Evolutionary conservation across 352 stramenopile genomes (phyloP).

Genomic region (Phytophthora citrophthora): DNA sequence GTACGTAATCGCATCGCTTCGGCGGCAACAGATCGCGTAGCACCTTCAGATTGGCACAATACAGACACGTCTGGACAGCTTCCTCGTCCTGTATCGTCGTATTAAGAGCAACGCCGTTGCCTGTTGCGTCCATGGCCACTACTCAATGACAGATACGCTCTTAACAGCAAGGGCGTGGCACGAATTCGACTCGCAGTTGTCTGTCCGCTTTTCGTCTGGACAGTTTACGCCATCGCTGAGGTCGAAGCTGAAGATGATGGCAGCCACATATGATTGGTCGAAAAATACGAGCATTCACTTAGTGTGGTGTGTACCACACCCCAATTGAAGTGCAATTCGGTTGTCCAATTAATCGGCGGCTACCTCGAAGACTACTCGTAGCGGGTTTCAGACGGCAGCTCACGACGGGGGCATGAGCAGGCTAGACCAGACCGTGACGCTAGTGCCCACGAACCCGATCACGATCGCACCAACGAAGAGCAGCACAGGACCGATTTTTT

Average conservation of each 20-base stretch:
- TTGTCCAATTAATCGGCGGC: background rate
- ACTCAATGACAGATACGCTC: conserved; percentile 1
- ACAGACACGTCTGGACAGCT: conserved; percentile 33
- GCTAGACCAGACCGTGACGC: conserved; percentile 79
- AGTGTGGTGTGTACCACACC: conserved; percentile 18
- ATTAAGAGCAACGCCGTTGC: background rate
- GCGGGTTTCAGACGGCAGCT: background rate
- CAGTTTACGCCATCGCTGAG: conserved; percentile 8
- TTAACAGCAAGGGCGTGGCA: background rate
- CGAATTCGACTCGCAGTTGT: background rate
- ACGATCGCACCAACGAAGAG: conserved; percentile 75
- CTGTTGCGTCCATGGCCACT: background rate
- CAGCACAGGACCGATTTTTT: conserved; percentile 79
- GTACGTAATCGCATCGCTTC: conserved; percentile 68
- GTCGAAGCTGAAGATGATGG: conserved; percentile 22
- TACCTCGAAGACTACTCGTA: background rate
- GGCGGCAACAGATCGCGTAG: conserved; percentile 56
- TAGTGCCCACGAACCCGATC: conserved; percentile 72
- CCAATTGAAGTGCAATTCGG: conserved; percentile 11
- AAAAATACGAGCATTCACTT: conserved; percentile 1
- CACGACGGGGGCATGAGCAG: conserved; percentile 35
- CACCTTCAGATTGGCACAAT: conserved; percentile 57
- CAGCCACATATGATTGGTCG: conserved; percentile 5
- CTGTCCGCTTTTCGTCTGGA: background rate
- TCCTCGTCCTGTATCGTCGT: background rate